These are phyloP conservation scores for Oryza nivara DNA, from an alignment of 176 grass and related monocot genomes.

Conservation along the genomic window DNA sequence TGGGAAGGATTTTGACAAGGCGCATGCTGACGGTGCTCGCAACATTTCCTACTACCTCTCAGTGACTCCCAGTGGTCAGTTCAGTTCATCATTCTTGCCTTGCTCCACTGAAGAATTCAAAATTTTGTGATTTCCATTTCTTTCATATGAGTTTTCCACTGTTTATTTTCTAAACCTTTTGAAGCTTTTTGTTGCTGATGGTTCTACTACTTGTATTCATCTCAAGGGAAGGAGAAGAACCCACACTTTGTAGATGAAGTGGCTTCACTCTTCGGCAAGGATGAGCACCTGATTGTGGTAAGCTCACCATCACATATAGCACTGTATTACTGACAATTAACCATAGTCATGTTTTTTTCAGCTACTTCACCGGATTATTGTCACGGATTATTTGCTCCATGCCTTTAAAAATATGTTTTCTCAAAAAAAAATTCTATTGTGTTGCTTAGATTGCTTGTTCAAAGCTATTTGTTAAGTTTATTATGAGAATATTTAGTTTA, in stretches of 20 bases:
- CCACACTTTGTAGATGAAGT: slow-evolving; percentile 45
- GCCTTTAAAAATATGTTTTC: too few relatives aligned
- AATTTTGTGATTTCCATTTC: not conserved
- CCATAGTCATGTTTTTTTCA: too few relatives aligned
- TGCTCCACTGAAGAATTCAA: not conserved
- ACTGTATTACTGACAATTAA: not conserved
- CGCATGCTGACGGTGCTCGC: slow-evolving; percentile 26
- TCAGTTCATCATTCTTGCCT: not conserved
- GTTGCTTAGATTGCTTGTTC: too few relatives aligned
- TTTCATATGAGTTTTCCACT: not conserved
- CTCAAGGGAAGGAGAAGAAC: slow-evolving; percentile 43
- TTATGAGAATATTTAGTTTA: too few relatives aligned
- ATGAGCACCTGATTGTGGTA: slow-evolving; percentile 47
- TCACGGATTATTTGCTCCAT: too few relatives aligned
- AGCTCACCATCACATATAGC: not conserved
- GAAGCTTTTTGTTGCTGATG: not conserved
- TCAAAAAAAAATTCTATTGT: too few relatives aligned
- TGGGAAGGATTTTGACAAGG: slow-evolving; percentile 38
- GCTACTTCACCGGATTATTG: too few relatives aligned
- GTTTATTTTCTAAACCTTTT: not conserved
- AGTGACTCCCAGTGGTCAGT: slow-evolving; percentile 33
- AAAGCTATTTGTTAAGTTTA: too few relatives aligned
- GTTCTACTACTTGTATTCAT: not conserved
- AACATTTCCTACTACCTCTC: slow-evolving; percentile 45
- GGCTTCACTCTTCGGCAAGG: slow-evolving; percentile 23